A percentile compares a stretch with the other conserved stretches of the same genome.
These are phyloP conservation scores for Pulveroboletus sp. DNA, from an alignment of 768 basidiomycete species.

Conservation along the genomic window DNA sequence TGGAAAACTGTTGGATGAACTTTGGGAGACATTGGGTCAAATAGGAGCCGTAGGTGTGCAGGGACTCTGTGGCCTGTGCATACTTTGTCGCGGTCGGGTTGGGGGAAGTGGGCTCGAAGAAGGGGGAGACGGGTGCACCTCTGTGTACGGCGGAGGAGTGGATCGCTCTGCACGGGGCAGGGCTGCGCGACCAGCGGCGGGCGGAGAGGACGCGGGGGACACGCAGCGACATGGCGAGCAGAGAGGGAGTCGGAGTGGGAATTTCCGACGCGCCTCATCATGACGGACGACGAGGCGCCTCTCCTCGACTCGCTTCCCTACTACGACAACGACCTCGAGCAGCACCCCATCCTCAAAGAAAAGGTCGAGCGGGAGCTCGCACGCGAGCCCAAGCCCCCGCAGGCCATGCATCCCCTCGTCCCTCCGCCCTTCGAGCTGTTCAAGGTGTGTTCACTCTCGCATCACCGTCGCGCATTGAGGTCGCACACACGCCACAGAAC, in stretches of 20 bases:
- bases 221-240: constrained; percentile 40
- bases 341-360: constrained; percentile 62
- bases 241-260: constrained; percentile 26
- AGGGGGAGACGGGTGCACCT: constrained; percentile 76
- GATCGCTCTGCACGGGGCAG: too few relatives aligned
- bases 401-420: constrained; percentile 63
- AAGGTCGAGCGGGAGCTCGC: constrained; percentile 77
- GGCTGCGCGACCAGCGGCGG: too few relatives aligned
- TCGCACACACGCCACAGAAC: constrained; percentile 40
- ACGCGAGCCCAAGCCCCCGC: constrained; percentile 59
- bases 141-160: too few relatives aligned
- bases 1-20: constrained; percentile 96
- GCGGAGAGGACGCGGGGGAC: constrained; percentile 29
- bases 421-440: constrained; percentile 66
- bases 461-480: not conserved
- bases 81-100: constrained; percentile 76
- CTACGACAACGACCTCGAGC: constrained; percentile 89
- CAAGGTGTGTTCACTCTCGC: constrained; percentile 36
- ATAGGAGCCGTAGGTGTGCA: constrained; percentile 93
- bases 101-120: constrained; percentile 83
- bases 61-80: constrained; percentile 65
- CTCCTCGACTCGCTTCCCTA: constrained; percentile 89
- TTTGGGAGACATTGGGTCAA: constrained; percentile 91
- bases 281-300: constrained; percentile 20
- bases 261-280: constrained; percentile 21